These are phyloP conservation scores for Chaetoceros tenuissimus DNA, from an alignment of 108 stramenopile species.

Conservation along the genomic window DNA sequence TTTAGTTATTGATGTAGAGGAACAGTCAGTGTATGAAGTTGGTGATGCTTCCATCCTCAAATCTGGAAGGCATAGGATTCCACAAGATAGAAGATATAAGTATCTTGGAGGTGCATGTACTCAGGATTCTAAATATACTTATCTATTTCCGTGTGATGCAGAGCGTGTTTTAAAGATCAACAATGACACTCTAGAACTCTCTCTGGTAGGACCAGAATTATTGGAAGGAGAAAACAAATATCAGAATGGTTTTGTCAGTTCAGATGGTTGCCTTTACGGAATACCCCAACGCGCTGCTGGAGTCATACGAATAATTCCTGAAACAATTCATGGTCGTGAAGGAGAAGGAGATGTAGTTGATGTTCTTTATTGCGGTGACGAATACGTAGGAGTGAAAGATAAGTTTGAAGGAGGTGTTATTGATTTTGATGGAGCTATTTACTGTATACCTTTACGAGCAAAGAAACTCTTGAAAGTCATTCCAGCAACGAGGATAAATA, in stretches of 20 bases:
- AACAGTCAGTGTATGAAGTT: conserved; percentile 30
- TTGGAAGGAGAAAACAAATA: conserved; percentile 63
- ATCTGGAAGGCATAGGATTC: conserved; percentile 56
- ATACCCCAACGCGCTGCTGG: conserved; percentile 56
- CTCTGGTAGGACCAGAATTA: conserved; percentile 36
- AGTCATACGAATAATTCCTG: conserved; percentile 41
- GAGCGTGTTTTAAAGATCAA: conserved; percentile 44
- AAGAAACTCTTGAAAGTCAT: conserved; percentile 40
- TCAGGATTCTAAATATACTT: conserved; percentile 32
- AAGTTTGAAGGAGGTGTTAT: conserved; percentile 69
- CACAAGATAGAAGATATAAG: conserved; percentile 55
- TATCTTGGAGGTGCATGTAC: conserved; percentile 61
- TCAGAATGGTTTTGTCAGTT: conserved; percentile 53
- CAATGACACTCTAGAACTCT: conserved; percentile 37
- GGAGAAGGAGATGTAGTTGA: conserved; percentile 38
- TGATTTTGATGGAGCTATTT: conserved; percentile 50
- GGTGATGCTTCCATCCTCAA: conserved; percentile 29
- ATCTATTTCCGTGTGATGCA: conserved; percentile 55
- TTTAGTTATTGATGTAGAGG: conserved; percentile 39
- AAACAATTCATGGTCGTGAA: conserved; percentile 15
- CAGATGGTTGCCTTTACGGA: conserved; percentile 59
- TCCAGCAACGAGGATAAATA: no score
- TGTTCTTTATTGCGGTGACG: conserved; percentile 46
- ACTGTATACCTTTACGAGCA: conserved; percentile 54
- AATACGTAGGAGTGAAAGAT: conserved; percentile 50